These are phyloP conservation scores for Neostapfia colusana DNA, from an alignment of 176 grass and related monocot species.

Conservation along the genomic window DNA sequence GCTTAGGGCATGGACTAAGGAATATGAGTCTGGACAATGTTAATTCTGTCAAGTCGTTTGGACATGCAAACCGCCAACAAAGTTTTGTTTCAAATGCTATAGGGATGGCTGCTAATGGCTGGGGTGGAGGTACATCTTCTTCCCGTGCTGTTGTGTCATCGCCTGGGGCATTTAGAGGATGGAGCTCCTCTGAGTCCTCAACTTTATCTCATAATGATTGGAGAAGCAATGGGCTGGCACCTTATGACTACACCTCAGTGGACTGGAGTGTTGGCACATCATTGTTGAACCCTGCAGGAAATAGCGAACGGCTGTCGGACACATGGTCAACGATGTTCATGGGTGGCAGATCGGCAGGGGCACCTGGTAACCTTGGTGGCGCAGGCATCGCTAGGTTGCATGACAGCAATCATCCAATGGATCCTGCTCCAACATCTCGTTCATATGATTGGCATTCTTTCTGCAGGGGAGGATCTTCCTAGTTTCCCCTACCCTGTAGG, in stretches of 20 bases:
- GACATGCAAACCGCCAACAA: conserved; percentile 53
- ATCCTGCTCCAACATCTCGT: conserved; percentile 45
- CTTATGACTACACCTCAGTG: conserved; percentile 83
- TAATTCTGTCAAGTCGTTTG: conserved; percentile 52
- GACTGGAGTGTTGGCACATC: conserved; percentile 88
- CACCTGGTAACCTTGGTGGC: conserved; percentile 38
- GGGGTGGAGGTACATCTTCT: conserved; percentile 62
- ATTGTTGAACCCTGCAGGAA: conserved; percentile 61
- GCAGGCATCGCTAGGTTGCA: conserved; percentile 48
- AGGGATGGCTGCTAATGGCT: conserved; percentile 67
- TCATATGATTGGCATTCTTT: conserved; percentile 70
- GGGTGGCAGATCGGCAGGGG: conserved; percentile 61
- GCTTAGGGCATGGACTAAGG: conserved; percentile 52
- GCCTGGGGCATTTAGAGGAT: conserved; percentile 68
- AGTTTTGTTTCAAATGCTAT: conserved; percentile 59
- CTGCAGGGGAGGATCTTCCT: conserved; percentile 67
- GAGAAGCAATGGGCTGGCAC: conserved; percentile 52
- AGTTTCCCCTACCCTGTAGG: conserved; percentile 52
- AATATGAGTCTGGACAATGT: conserved; percentile 60
- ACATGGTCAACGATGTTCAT: conserved; percentile 99
- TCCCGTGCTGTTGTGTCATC: conserved; percentile 53
- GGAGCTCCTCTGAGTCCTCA: conserved; percentile 51
- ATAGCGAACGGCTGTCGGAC: conserved; percentile 60
- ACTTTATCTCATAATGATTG: conserved; percentile 58
- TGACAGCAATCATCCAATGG: conserved; percentile 53